Evolutionary conservation across 495 filamentous ascomycete genomes (phyloP), one percentile per base, ranked within the genome.

Genomic region (Aspergillus cavernicola): DNA sequence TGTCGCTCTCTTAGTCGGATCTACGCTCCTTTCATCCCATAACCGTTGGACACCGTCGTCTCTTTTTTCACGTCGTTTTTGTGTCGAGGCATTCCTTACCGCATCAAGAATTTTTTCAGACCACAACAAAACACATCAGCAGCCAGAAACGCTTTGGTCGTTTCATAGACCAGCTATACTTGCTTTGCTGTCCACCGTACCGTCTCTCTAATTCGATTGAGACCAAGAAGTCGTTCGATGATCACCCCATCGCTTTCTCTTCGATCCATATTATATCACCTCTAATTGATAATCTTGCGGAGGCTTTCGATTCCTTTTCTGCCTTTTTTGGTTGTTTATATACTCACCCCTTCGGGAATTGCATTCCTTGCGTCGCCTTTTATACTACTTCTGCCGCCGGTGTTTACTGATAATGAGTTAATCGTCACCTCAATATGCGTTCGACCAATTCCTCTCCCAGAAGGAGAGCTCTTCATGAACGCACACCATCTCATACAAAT

Each of bases 401-500:
- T 48, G 52, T 58, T 43, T 47, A 51, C 36, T 58, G 59, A 68
- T 58, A 53, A 73, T 73, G 68, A 61, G 62, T 55, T 67, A 66
- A 69, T 65, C 57, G 29, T 50, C 46, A 40, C 39, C 37, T 55
- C 53, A 39, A 65, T 39, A 71, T 75, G 72, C 65, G 70, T 57
- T 61, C 60, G 19, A 43, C 51, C 40, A 56, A 45, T 45, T 40
- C 57, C 28, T 60, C 72, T 50, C 73, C 74, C 20, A 60, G 52
- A 45, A 67, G 74, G 55, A 68, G 70, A 59, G 71, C 72, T 45
- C 72, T 80, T 44, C 74, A 80, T 62, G 78, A 81, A 60, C 72
- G 78, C 53, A 76, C 60, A 13, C 73, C 76, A 24, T 79, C 77
- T n/a, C 72, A 80, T 35, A 72, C 68, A 28, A 81, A 81, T 50